These are phyloP conservation scores for Termitomyces sp. DNA, from an alignment of 768 basidiomycete species.

Conservation along the genomic window DNA sequence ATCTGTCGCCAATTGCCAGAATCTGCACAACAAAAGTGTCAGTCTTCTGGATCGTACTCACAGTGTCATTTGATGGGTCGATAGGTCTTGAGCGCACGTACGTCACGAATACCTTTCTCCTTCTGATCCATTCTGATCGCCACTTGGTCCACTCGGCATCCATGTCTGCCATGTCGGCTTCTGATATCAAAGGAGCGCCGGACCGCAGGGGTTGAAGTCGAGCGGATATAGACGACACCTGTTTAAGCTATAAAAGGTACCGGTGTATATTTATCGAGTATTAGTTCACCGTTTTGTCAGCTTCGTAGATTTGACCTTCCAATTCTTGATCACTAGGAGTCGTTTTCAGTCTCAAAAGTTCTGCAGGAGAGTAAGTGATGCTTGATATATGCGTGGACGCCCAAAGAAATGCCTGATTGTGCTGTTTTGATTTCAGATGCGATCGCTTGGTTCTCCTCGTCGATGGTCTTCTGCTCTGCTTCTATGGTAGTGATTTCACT, in stretches of 20 bases:
- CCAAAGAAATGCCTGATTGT: constrained; percentile 32
- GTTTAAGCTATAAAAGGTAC: background rate
- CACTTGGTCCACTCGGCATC: constrained; percentile 76
- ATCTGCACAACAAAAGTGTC: constrained; percentile 36
- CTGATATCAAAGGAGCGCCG: constrained; percentile 62
- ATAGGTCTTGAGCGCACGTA: constrained; percentile 30
- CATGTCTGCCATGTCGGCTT: constrained; percentile 62
- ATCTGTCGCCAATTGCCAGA: constrained; percentile 73
- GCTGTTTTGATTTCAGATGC: constrained; percentile 45
- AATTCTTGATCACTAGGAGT: constrained; percentile 72
- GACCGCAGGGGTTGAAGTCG: constrained; percentile 63
- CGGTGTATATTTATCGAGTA: constrained; percentile 1
- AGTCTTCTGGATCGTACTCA: background rate
- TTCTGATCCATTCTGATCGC: constrained; percentile 74
- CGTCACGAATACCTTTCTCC: constrained; percentile 74
- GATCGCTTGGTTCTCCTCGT: constrained; percentile 55
- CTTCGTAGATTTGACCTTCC: constrained; percentile 42
- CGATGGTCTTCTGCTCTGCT: constrained; percentile 46
- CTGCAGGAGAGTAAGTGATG: constrained; percentile 31
- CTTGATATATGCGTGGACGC: constrained; percentile 9
- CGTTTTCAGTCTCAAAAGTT: constrained; percentile 56
- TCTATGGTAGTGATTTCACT: constrained; percentile 60
- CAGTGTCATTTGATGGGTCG: background rate
- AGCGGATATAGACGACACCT: constrained; percentile 46
- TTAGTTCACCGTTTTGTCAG: constrained; percentile 46